Conservation (phyloP, 139 green algal genomes). For the Chlorella vulgaris region DNA sequence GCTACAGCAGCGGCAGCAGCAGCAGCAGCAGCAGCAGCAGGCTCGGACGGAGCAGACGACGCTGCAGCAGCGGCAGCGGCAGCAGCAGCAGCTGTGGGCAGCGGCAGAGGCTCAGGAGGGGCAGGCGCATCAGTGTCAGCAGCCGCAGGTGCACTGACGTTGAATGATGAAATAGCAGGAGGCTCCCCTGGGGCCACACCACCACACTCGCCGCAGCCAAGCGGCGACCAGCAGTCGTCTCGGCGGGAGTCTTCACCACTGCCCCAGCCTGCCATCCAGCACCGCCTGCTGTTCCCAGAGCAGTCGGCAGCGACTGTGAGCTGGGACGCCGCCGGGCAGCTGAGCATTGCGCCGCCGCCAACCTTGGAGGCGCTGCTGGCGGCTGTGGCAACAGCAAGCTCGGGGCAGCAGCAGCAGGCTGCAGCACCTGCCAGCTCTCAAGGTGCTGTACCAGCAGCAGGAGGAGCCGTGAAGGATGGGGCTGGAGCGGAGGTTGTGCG, state of each 20-base stretch:
- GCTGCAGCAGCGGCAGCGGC: neutral
- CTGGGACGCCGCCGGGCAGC: constrained; percentile 4
- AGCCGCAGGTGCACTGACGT: neutral
- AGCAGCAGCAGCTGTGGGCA: neutral
- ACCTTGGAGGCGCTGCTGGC: constrained; percentile 16
- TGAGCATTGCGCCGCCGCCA: constrained; percentile 31
- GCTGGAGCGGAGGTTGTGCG: neutral
- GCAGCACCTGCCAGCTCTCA: neutral
- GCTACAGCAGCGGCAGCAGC: neutral
- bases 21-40: neutral
- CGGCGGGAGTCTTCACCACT: neutral
- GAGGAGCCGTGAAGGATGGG: too few species aligned
- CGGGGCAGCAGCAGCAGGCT: neutral
- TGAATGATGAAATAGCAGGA: too few species aligned
- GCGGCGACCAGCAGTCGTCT: neutral
- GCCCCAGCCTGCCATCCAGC: neutral
- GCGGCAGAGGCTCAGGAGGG: too few species aligned
- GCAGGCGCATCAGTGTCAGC: neutral
- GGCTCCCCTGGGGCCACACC: neutral
- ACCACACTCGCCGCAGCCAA: neutral
- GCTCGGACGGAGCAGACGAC: neutral
- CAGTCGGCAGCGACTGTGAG: neutral
- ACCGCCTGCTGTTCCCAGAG: constrained; percentile 26
- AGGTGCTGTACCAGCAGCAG: neutral
- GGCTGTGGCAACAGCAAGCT: neutral